A percentile compares a stretch with the other conserved stretches of the same genome.
Evolutionary conservation across 164 flowering plant genomes (phyloP).

Genomic region (Chimonanthus praecox): DNA sequence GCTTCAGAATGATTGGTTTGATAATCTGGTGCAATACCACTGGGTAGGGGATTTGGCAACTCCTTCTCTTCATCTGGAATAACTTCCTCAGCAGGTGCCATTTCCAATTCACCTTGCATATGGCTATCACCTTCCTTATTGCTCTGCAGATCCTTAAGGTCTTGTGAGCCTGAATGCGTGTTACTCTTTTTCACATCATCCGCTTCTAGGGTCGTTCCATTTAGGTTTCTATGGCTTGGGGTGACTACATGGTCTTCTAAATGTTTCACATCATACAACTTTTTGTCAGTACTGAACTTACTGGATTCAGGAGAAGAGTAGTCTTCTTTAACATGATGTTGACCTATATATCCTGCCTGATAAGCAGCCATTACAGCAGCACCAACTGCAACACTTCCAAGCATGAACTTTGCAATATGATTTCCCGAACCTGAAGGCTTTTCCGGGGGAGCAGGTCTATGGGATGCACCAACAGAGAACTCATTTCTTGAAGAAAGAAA

Average conservation of each 20-base stretch:
- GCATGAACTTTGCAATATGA: slow-evolving; percentile 26
- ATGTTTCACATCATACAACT: slow-evolving; percentile 11
- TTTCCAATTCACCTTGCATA: slow-evolving; percentile 14
- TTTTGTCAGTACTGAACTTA: slow-evolving; percentile 3
- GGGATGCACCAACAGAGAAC: slow-evolving; percentile 41
- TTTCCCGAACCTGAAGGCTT: slow-evolving; percentile 36
- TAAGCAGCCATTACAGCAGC: slow-evolving; percentile 47
- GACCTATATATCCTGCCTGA: slow-evolving; percentile 50
- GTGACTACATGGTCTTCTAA: slow-evolving; percentile 13
- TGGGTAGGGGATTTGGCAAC: slow-evolving; percentile 17
- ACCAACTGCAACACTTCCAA: slow-evolving; percentile 53
- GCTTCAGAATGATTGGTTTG: slow-evolving; percentile 19
- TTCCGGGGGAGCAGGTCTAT: slow-evolving; percentile 24
- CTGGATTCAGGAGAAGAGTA: slow-evolving; percentile 9
- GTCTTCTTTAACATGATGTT: slow-evolving; percentile 24
- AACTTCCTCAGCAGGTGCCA: slow-evolving; percentile 16
- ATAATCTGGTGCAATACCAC: slow-evolving; percentile 18
- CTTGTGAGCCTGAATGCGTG: slow-evolving; percentile 15
- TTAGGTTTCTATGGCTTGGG: slow-evolving; percentile 20
- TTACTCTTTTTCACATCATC: slow-evolving; percentile 25
- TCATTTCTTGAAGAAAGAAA: slow-evolving; percentile 43
- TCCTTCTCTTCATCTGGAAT: slow-evolving; percentile 21
- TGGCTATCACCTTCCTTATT: slow-evolving; percentile 13
- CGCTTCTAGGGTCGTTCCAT: slow-evolving; percentile 8
- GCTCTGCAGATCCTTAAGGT: slow-evolving; percentile 17